Evolutionary conservation across 257 asterid species (phyloP), one percentile per base, ranked within the genome.

Genomic region (Linderniella brevidens): DNA sequence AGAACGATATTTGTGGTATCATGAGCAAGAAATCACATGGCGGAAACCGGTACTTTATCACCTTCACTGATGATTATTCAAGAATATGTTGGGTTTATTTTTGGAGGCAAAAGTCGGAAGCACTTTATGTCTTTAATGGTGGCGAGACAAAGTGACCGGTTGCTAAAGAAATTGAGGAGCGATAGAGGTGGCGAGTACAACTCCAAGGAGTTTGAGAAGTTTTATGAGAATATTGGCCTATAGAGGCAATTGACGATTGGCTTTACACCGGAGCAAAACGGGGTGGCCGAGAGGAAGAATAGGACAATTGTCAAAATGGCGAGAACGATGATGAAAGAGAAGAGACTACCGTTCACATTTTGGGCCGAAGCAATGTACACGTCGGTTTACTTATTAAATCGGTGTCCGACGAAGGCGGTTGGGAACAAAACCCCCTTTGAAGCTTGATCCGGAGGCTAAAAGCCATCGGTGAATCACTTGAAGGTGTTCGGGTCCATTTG

Each of bases 231-330:
- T 48, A 16, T 8, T 10, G 16, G 52, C 9, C 11, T 48, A 9
- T 35, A 48, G 1, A 48, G 52, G 15, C 52, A 12, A 9, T 9
- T 19, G 14, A 48, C 4, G 0, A 16, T 19, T 19, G 8, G 36
- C 36, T 48, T 10, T 25, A 48, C 52, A 9, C 52, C 52, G 1
- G 16, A 48, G 32, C 52, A 48, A 48, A 48, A 48, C n/a, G 44
- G 44, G 3, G 44, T 3, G 4, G 15, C 14, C 15, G 44, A 40
- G 15, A 40, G 44, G 15, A 40, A 40, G 15, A 40, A 40, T 40
- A 11, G 1, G 15, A 40, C 44, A 1, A 13, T 40, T 11, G 44
- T 40, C 4, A 9, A 40, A 40, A 40, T 40, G 32, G 32, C 32
- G 6, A 25, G 32, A 25, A 25, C 6, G 4, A 25, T 25, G 32